A percentile compares a stretch with the other conserved stretches of the same genome.
These are phyloP conservation scores for Hapsidospora chrysogenum DNA, from an alignment of 495 filamentous ascomycete genomes.

Conservation along the genomic window DNA sequence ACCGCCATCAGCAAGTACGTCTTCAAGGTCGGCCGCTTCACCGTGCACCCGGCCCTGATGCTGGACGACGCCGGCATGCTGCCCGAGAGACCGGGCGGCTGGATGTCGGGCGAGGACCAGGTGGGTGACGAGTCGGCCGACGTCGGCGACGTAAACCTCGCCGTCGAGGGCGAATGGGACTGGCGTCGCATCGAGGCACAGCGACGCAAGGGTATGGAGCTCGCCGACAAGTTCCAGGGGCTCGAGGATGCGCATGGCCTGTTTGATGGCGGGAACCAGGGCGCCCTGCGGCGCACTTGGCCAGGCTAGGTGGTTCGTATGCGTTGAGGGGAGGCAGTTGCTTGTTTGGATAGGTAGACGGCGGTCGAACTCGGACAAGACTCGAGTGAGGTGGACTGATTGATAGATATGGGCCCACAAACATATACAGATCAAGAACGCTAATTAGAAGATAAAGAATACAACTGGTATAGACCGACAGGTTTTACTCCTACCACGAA, in stretches of 20 bases:
- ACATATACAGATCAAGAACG: background rate
- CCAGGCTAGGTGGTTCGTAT: background rate
- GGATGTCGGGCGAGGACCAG: slow-evolving; percentile 22
- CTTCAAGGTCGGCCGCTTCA: slow-evolving; percentile 73
- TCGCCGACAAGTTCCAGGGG: slow-evolving; percentile 30
- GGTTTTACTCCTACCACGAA: too few relatives aligned
- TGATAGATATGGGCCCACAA: background rate
- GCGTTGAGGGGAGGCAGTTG: too few relatives aligned
- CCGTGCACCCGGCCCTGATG: slow-evolving; percentile 65
- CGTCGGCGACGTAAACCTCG: slow-evolving; percentile 8
- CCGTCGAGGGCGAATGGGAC: slow-evolving; percentile 23
- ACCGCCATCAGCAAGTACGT: slow-evolving; percentile 75
- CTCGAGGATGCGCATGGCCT: slow-evolving; percentile 28
- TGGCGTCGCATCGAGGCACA: slow-evolving; percentile 29
- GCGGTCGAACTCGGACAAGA: too few relatives aligned
- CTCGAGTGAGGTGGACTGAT: background rate
- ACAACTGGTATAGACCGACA: too few relatives aligned
- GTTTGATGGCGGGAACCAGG: slow-evolving; percentile 30
- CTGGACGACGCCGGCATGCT: slow-evolving; percentile 53
- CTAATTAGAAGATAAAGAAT: background rate
- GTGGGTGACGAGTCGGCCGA: slow-evolving; percentile 16
- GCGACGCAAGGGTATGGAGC: slow-evolving; percentile 27
- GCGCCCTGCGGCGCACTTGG: slow-evolving; percentile 13
- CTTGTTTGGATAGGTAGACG: too few relatives aligned
- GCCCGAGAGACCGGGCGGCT: slow-evolving; percentile 35